A percentile compares a stretch with the other conserved stretches of the same genome.
These are phyloP conservation scores for Leccinum pellstonianum DNA, from an alignment of 768 basidiomycete genomes.

Conservation along the genomic window DNA sequence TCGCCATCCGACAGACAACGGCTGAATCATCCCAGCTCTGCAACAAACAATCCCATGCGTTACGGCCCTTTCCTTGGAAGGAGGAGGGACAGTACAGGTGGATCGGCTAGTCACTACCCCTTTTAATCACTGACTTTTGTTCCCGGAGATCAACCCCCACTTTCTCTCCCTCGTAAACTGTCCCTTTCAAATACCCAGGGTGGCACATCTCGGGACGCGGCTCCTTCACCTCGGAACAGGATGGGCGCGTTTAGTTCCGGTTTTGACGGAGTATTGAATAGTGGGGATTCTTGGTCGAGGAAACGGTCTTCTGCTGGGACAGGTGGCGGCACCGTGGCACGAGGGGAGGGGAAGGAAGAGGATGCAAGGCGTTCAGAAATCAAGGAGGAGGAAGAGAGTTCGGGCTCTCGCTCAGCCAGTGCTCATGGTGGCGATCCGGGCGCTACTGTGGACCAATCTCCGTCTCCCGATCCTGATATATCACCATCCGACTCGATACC, in stretches of 20 bases:
- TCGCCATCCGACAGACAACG: constrained; percentile 62
- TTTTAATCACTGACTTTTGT: constrained; percentile 10
- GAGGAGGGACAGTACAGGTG: constrained; percentile 72
- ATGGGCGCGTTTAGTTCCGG: constrained; percentile 56
- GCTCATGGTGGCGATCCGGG: constrained; percentile 10
- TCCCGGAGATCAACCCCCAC: constrained; percentile 56
- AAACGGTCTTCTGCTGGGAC: constrained; percentile 63
- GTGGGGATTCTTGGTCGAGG: constrained; percentile 70
- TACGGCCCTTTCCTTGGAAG: constrained; percentile 57
- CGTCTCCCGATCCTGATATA: constrained; percentile 12
- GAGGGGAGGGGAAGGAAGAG: constrained; percentile 41
- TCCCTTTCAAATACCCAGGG: constrained; percentile 64
- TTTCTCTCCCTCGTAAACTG: constrained; percentile 59
- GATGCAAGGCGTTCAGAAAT: constrained; percentile 48
- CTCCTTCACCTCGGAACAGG: constrained; percentile 63
- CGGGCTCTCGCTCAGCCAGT: constrained; percentile 4
- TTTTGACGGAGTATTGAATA: constrained; percentile 71
- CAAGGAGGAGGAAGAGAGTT: constrained; percentile 56
- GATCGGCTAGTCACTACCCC: constrained; percentile 2
- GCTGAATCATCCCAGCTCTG: constrained; percentile 47
- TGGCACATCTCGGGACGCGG: constrained; percentile 52
- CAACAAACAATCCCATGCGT: constrained; percentile 54
- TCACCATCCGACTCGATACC: constrained; percentile 6
- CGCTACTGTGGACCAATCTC: constrained; percentile 8
- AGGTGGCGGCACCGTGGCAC: constrained; percentile 32